Percentiles rank a stretch among this genome's conserved stretches.
phyloP scores from a whole-genome alignment of 2,329 filamentous ascomycete species.

The Aspergillus quadricinctus region DNA sequence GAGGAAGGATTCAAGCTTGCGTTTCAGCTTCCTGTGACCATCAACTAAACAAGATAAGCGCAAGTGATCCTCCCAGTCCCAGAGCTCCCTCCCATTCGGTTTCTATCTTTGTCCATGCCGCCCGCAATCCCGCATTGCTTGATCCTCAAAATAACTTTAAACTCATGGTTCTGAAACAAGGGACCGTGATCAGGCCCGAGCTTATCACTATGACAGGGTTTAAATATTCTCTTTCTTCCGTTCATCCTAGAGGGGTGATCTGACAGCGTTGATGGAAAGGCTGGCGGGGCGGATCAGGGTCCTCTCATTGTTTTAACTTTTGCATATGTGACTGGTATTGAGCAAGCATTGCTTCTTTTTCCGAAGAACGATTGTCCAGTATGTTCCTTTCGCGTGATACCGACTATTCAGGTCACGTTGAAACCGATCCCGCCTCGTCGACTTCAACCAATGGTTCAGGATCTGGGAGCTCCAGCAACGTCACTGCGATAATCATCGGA shows the following conservation, averaged over 20 bases:
- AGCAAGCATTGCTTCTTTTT: neutral
- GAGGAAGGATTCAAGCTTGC: neutral
- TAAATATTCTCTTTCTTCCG: neutral
- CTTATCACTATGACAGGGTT: neutral
- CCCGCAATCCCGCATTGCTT: neutral
- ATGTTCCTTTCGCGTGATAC: neutral
- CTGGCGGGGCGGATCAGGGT: neutral
- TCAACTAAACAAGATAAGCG: neutral
- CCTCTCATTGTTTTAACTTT: neutral
- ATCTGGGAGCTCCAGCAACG: neutral
- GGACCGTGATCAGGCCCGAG: neutral
- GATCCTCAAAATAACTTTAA: slow-evolving; percentile 13
- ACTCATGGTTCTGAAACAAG: slow-evolving; percentile 4
- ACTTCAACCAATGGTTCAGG: neutral
- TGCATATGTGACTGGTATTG: neutral
- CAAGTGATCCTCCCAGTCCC: neutral
- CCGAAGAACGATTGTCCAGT: neutral
- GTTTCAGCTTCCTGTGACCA: neutral
- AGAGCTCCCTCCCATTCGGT: neutral
- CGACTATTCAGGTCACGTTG: neutral
- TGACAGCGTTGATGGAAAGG: neutral
- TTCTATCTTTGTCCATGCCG: neutral
- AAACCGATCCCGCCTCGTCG: neutral
- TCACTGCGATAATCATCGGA: slow-evolving; percentile 22
- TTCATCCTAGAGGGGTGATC: neutral